These are phyloP conservation scores for Cucumis cinereus DNA, from an alignment of 306 rosid species.

Conservation along the genomic window DNA sequence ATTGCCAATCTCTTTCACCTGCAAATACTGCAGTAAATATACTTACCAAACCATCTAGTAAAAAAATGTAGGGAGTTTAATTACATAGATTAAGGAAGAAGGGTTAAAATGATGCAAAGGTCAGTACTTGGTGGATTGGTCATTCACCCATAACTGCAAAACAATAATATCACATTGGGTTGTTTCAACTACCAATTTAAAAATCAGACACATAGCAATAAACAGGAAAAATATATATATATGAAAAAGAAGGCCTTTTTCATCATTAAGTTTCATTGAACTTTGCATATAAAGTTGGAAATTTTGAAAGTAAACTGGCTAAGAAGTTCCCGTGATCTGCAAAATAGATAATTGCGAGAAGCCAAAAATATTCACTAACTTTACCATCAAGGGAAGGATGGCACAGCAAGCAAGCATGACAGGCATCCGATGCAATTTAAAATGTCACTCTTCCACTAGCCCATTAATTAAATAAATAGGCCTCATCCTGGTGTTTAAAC, in stretches of 20 bases:
- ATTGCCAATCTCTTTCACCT: background rate
- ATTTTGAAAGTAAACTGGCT: background rate
- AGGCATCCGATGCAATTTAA: background rate
- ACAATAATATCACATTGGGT: constrained; percentile 4
- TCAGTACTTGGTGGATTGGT: background rate
- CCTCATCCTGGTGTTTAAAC: background rate
- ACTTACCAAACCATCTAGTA: constrained; percentile 16
- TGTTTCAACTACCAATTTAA: background rate
- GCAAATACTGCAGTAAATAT: constrained; percentile 13
- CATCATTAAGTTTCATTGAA: constrained; percentile 3
- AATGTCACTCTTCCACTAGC: background rate
- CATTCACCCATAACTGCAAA: constrained; percentile 6
- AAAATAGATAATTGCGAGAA: background rate
- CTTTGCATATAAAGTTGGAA: background rate
- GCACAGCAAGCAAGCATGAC: constrained; percentile 3
- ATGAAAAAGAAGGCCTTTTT: background rate
- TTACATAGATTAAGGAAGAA: background rate
- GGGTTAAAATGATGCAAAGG: constrained; percentile 1
- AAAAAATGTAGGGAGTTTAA: background rate
- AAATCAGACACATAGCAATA: background rate
- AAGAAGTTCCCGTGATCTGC: background rate
- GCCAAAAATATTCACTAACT: background rate
- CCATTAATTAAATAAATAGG: background rate
- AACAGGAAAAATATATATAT: background rate
- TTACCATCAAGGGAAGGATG: constrained; percentile 5